These are phyloP conservation scores for Cyanodermella asteris DNA, from an alignment of 2,329 filamentous ascomycete species.

Conservation along the genomic window DNA sequence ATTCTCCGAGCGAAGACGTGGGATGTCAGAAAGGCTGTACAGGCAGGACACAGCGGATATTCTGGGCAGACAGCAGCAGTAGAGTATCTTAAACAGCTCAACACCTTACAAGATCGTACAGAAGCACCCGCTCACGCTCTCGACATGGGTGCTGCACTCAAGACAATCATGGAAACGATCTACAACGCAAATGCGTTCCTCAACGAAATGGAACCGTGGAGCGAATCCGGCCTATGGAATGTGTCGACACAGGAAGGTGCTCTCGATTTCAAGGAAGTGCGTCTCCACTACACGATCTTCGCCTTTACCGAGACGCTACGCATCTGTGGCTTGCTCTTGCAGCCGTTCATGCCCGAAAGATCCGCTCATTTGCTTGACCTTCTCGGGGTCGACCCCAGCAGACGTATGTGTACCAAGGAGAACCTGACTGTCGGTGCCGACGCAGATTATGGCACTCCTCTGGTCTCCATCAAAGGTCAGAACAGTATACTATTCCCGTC, in stretches of 20 bases:
- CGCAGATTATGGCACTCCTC: constrained; percentile 39
- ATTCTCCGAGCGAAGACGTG: constrained; percentile 47
- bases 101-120: too few species aligned
- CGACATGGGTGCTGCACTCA: constrained; percentile 43
- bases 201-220: constrained; percentile 3
- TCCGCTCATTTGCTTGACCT: constrained; percentile 50
- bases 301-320: constrained; percentile 54
- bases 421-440: constrained; percentile 44
- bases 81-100: constrained; percentile 8
- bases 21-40: constrained; percentile 40
- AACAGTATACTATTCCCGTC: too few species aligned
- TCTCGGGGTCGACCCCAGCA: constrained; percentile 41
- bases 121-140: too few species aligned
- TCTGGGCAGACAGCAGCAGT: constrained; percentile 1
- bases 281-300: constrained; percentile 42
- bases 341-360: constrained; percentile 77
- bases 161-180: constrained; percentile 39
- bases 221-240: too few species aligned
- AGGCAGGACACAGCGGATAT: constrained; percentile 10
- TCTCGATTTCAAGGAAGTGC: too few species aligned
- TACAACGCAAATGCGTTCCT: constrained; percentile 26
- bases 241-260: too few species aligned
- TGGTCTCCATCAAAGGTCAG: too few species aligned
- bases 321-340: constrained; percentile 61
- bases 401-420: constrained; percentile 39